Evolutionary conservation across 345 rosid genomes (phyloP), one percentile per base, ranked within the genome.

Genomic region (Pugionium cornutum): DNA sequence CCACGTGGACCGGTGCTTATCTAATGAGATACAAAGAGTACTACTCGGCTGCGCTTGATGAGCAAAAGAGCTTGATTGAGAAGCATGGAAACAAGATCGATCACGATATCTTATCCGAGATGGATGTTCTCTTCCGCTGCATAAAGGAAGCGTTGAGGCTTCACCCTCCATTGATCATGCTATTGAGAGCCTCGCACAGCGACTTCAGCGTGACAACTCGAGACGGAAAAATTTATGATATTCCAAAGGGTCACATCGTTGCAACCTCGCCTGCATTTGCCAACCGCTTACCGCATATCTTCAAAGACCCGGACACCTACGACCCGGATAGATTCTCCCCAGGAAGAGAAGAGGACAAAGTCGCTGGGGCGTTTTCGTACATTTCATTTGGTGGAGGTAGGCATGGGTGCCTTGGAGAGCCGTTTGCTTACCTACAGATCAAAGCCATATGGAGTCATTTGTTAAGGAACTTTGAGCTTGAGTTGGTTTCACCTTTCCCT

Each of bases 371-470:
- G 6, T 94, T 94, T 72, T 94, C 97, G 1, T 85, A 88, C 68
- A 94, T 90, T 26, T 76, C 99, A 1, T 94, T 94, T 9, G 99
- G 99, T 48, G 99, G 96, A 47, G 99, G 99, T 58, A 78, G 99
- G 78, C 99, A 94, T 9, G 99, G 99, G 7, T 94, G 97, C 68
- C 95, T 94, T 4, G 99, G 97, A 1, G 99, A 94, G 76, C 97
- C 97, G 1, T 94, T 94, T 75, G 97, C 99, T 41, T 90, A 90
- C 81, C 77, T 94, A 69, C 99, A 94, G 84, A 94, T 94, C 73
- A 94, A 90, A 80, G 99, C 99, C 29, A 86, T 94, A 77, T 94
- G 99, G 99, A 90, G 91, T 78, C 97, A 90, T 79, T 67, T 94
- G 77, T 72, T 94, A 68, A 82, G 99, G 80, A 94, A 94, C 77